Conservation (phyloP, 1,284 basidiomycete genomes). For the Schizophyllum commune region DNA sequence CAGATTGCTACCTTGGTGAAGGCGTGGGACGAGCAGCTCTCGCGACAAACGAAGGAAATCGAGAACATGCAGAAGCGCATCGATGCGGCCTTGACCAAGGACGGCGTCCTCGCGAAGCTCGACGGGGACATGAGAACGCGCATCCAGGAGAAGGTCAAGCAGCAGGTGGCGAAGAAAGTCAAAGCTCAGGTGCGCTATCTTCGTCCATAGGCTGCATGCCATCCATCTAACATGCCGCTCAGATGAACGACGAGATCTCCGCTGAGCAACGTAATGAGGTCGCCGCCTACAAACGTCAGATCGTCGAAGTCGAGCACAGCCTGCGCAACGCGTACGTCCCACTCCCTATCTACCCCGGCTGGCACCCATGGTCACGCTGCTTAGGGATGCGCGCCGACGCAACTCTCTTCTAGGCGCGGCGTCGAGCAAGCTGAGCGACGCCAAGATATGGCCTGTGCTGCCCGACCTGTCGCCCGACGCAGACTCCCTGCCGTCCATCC, state of each 20-base stretch:
- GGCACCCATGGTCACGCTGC: neutral
- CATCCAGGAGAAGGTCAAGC: slow-evolving; percentile 26
- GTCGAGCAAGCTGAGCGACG: slow-evolving; percentile 24
- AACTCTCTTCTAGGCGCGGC: slow-evolving; percentile 34
- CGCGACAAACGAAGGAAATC: neutral
- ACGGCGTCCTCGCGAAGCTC: neutral
- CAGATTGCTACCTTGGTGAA: neutral
- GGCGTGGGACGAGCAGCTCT: neutral
- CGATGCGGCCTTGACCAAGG: neutral
- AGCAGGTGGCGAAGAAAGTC: slow-evolving; percentile 29
- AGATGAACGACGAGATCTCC: slow-evolving; percentile 39
- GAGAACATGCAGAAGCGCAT: neutral
- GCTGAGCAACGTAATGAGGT: slow-evolving; percentile 24
- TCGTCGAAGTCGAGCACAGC: slow-evolving; percentile 32
- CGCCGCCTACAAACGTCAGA: slow-evolving; percentile 25
- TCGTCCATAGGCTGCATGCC: neutral
- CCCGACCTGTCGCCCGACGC: slow-evolving; percentile 34
- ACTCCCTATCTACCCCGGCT: neutral
- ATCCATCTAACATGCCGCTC: neutral
- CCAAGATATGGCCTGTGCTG: slow-evolving; percentile 34
- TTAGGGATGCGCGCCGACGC: slow-evolving; percentile 41
- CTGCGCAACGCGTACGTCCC: slow-evolving; percentile 40
- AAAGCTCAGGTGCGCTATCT: slow-evolving; percentile 24
- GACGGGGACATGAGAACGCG: neutral
- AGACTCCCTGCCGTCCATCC: slow-evolving; percentile 23